Evolutionary conservation across 495 filamentous ascomycete genomes (phyloP), one percentile per base, ranked within the genome.

Genomic region (Talaromyces proteolyticus): DNA sequence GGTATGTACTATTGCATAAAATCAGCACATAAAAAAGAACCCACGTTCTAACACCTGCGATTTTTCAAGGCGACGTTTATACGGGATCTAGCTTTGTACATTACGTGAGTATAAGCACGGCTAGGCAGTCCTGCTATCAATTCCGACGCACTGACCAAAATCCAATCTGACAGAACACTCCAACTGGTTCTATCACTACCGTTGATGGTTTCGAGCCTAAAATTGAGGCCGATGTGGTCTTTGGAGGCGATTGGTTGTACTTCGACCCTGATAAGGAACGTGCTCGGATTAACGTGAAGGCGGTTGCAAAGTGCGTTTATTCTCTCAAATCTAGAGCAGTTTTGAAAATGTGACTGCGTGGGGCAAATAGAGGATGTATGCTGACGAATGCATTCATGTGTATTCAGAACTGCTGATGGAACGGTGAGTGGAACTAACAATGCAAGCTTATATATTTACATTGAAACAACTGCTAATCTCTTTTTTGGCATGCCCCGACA

Each of bases 191-290:
- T 1, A 40, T 56, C 34, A 41, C 46, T 16, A 53, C 49, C 4
- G 53, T 47, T 17, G n/a, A 24, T 2, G 53, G 53, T 2, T 56
- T 56, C 50, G 53, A 56, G 42, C 53, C 53, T 18, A 26, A 29
- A 6, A 48, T 64, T 64, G 53, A 64, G 53, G 10, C 55, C 57
- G 25, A 61, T 63, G 16, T 55, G 54, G 41, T 67, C 63, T 48
- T 63, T 60, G 22, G 57, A 54, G 26, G 53, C 58, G 46, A 74
- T 41, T 56, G 49, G 50, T 39, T 56, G 26, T 42, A 50, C 41
- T 47, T 56, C 20, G 53, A 56, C 21, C 41, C 53, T 3, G 53
- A 56, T 20, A 34, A 49, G 23, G 46, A 56, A 21, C 49, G 52
- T 26, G 53, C 26, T 11, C 50, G 49, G n/a, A 48, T 56, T 14